Percentiles rank a stretch among this genome's conserved stretches.
Evolutionary conservation across 1,284 basidiomycete species (phyloP).

Genomic region (Vanrija pseudolonga): DNA sequence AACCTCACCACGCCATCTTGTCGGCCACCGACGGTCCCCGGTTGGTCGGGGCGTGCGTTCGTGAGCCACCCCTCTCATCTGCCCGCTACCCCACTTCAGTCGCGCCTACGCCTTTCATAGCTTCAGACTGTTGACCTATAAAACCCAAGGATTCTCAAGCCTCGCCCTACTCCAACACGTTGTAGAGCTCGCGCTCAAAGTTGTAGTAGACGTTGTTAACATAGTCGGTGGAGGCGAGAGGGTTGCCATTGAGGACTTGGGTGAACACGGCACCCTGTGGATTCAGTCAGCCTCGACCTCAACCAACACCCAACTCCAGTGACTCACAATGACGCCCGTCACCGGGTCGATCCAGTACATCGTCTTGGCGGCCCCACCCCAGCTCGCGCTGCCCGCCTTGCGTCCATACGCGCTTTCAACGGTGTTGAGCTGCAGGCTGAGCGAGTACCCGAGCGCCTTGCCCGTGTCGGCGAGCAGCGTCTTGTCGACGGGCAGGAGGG

Average conservation of each 20-base stretch:
- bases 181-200: slow-evolving; percentile 27
- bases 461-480: slow-evolving; percentile 6
- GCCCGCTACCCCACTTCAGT: too few species aligned
- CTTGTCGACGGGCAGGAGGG: neutral
- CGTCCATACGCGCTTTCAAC: slow-evolving; percentile 7
- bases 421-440: slow-evolving; percentile 4
- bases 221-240: slow-evolving; percentile 11
- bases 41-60: too few species aligned
- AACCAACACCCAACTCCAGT: too few species aligned
- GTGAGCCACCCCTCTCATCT: too few species aligned
- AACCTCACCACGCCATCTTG: too few species aligned
- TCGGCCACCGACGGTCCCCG: too few species aligned
- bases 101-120: neutral
- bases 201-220: slow-evolving; percentile 17
- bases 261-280: slow-evolving; percentile 16
- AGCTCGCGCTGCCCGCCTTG: slow-evolving; percentile 14
- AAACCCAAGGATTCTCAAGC: neutral
- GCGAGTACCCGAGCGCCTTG: slow-evolving; percentile 6
- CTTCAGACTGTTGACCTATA: neutral
- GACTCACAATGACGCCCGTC: slow-evolving; percentile 18
- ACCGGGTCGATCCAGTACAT: slow-evolving; percentile 25
- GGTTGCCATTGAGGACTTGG: neutral
- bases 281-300: too few species aligned
- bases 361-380: slow-evolving; percentile 28
- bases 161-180: slow-evolving; percentile 12